phyloP scores from a whole-genome alignment of 345 rosid genomes.

The Noccaea caerulescens region DNA sequence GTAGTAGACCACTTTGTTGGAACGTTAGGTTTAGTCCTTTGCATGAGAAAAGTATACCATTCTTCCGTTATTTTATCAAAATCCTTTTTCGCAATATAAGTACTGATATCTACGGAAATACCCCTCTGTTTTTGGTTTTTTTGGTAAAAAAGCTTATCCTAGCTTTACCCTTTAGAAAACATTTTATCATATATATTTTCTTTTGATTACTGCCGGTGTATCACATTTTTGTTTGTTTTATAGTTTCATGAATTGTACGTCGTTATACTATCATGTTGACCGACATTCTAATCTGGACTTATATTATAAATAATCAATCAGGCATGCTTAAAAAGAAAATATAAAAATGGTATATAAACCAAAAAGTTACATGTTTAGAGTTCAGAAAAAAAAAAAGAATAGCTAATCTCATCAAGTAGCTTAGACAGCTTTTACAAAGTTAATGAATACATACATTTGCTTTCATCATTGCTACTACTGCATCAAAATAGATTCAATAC shows the following conservation, averaged over 20 bases:
- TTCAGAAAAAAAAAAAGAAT: slow-evolving; percentile 18
- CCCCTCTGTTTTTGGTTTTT: neutral
- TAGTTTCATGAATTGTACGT: neutral
- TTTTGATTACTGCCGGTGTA: neutral
- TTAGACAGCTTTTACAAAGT: slow-evolving; percentile 23
- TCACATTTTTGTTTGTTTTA: neutral
- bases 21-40: neutral
- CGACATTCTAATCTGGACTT: neutral
- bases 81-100: neutral
- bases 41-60: neutral
- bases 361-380: slow-evolving; percentile 24
- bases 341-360: neutral
- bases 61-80: neutral
- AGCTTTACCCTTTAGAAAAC: neutral
- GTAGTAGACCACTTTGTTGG: neutral
- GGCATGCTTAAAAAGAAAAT: neutral
- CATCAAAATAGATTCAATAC: slow-evolving; percentile 19
- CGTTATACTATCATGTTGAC: neutral
- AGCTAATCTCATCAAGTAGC: slow-evolving; percentile 30
- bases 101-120: neutral
- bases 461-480: slow-evolving; percentile 9
- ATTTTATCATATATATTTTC: neutral
- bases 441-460: slow-evolving; percentile 37
- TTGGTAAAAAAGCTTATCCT: neutral
- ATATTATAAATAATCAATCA: neutral